Evolutionary conservation across 192 early-diverging fungal genomes (phyloP), one percentile per base, ranked within the genome.

Genomic region (Lobosporangium transversale): DNA sequence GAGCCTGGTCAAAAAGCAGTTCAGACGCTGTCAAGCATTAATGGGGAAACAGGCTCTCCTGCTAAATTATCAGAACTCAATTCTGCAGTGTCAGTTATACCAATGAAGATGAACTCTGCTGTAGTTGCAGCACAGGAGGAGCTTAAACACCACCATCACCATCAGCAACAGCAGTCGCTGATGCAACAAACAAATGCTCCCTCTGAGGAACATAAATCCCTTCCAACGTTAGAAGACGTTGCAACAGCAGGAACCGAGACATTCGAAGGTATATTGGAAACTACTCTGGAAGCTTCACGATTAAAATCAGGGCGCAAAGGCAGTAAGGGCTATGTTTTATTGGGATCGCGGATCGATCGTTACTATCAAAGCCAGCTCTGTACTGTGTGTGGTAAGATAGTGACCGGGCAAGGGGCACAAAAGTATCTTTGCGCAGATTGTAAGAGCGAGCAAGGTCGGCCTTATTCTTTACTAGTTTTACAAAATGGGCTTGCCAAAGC

Each of bases 291-390:
- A 9, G 40, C 62, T 8, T 50, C 58, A 17, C 44, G 30, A 37
- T 76, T 76, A 45, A 66, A 67, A 44, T 65, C 73, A 8, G 47
- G 36, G 30, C 51, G 73, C 3, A 47, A 47, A 26, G 73, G 73
- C 14, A 65, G 63, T 11, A 66, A 66, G 11, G 73, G 73, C 0
- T 62, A 44, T 45, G 73, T 76, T 8, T 66, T 59, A 0, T 60
- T 60, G 60, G 58, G 62, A 8, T 66, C 62, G 26, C 79, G 86
- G 15, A 91, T 94, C 44, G 92, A 94, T 52, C 86, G 88, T 29
- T 94, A 87, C 71, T 94, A 93, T 60, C 74, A 79, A 44, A 84
- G 89, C 24, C 79, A 81, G 24, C 82, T 88, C 32, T 94, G 92
- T 66, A 14, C 86, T 0, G 68, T 90, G 9, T 94, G 92, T 66